Evolutionary conservation across 257 asterid genomes (phyloP), one percentile per base, ranked within the genome.

Genomic region (Solanum chiquidenum): DNA sequence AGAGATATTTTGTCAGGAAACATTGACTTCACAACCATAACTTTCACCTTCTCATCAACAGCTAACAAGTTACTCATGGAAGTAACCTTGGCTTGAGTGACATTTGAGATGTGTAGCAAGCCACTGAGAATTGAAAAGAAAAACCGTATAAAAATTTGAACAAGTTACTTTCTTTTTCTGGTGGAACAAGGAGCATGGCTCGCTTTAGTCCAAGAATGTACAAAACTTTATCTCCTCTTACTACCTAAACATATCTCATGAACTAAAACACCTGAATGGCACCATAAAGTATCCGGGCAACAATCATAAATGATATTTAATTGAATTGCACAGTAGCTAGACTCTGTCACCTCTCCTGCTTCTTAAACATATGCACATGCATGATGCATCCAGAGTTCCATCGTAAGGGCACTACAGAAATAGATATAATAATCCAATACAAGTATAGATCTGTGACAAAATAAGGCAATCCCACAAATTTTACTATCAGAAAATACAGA

Each of bases 41-140:
- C 99, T 90, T 96, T 95, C 86, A 97, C 98, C 91, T 88, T 92
- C 83, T 97, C 98, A 90, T 91, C 98, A 86, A 95, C 93, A 13
- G 94, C 91, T 44, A 97, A 92, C 88, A 94, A 16, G 89, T 95
- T 94, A 84, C 93, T 85, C 31, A 96, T 96, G 40, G 99, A 94
- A 37, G 90, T 62, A 84, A 95, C 74, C 85, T 91, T 89, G 82
- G 91, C 96, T 23, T 77, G 92, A 64, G 93, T 88, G 88, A 96
- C 92, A 86, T 94, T 97, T 27, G 98, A 94, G 89, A 97, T 93
- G 90, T 97, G 99, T 90, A 97, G 92, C 92, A 97, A 88, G 79
- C 99, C 99, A 91, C 99, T 97, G 91, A 79, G 80, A 89, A 91
- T 82, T 29, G 18, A 82, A 82, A 82, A 82, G 85, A 31, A 29